Evolutionary conservation across 306 rosid genomes (phyloP).

Genomic region (Trifolium subterraneum): DNA sequence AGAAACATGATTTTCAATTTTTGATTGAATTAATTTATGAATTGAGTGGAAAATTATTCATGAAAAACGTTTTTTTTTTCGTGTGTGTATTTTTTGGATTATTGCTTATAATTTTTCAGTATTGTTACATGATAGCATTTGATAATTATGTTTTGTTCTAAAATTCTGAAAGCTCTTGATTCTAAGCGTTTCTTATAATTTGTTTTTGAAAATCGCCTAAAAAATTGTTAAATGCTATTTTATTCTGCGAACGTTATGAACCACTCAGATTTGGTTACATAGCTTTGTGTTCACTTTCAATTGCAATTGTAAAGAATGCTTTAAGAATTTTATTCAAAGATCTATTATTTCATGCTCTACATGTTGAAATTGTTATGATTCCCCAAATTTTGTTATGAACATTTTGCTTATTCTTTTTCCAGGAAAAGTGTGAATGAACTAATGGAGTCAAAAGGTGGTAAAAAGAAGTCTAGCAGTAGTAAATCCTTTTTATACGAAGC

Average conservation of each 20-base stretch:
- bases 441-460: conserved; percentile 95
- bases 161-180: not conserved
- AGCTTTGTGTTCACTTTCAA: not conserved
- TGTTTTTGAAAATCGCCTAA: not conserved
- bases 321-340: not conserved
- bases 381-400: not conserved
- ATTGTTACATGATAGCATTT: not conserved
- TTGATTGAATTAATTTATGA: not conserved
- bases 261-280: not conserved
- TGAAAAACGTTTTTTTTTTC: too few relatives aligned
- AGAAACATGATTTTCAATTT: not conserved
- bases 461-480: conserved; percentile 89
- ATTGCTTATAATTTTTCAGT: too few relatives aligned
- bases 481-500: conserved; percentile 81
- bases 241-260: not conserved
- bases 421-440: conserved; percentile 73
- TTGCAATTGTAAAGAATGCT: not conserved
- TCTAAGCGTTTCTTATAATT: not conserved
- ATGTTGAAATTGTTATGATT: conserved; percentile 15
- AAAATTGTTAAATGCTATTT: not conserved
- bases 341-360: not conserved
- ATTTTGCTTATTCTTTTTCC: conserved; percentile 27
- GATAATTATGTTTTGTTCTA: not conserved
- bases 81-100: too few relatives aligned
- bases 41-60: not conserved